These are phyloP conservation scores for Fusarium fujikuroi DNA, from an alignment of 2,329 filamentous ascomycete genomes.

Conservation along the genomic window DNA sequence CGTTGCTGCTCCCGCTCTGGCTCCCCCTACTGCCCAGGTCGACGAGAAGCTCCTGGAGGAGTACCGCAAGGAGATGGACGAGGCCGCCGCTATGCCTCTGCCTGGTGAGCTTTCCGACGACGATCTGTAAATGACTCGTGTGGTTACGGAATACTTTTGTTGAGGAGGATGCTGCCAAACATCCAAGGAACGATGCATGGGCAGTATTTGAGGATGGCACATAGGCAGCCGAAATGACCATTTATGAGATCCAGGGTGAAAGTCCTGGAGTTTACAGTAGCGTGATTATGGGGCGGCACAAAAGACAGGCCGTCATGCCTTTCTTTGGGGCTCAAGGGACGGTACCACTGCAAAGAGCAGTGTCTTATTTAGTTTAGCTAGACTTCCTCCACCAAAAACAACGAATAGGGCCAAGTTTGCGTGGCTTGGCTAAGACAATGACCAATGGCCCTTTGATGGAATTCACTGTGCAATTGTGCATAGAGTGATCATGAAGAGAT, in stretches of 20 bases:
- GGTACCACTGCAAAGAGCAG: slow-evolving; percentile 48
- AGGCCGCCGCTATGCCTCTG: slow-evolving; percentile 83
- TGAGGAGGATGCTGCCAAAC: slow-evolving; percentile 45
- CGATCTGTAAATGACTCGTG: slow-evolving; percentile 62
- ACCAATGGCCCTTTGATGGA: slow-evolving; percentile 17
- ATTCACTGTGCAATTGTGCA: background rate
- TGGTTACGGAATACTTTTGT: slow-evolving; percentile 44
- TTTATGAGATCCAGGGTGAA: slow-evolving; percentile 52
- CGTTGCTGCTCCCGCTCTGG: slow-evolving; percentile 92
- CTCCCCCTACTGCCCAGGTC: slow-evolving; percentile 90
- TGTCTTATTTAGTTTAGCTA: slow-evolving; percentile 50
- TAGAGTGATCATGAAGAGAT: background rate
- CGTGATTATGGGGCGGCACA: slow-evolving; percentile 50
- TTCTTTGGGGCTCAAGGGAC: slow-evolving; percentile 47
- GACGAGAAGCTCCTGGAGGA: slow-evolving; percentile 82
- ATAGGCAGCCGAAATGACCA: slow-evolving; percentile 51
- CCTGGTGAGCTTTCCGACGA: slow-evolving; percentile 93
- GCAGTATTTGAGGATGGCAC: slow-evolving; percentile 45
- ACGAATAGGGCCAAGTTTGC: slow-evolving; percentile 44
- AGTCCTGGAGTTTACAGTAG: slow-evolving; percentile 50
- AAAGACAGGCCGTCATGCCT: slow-evolving; percentile 46
- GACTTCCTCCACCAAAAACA: slow-evolving; percentile 50
- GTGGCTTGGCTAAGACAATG: slow-evolving; percentile 44
- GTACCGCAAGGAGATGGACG: slow-evolving; percentile 90
- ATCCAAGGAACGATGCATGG: slow-evolving; percentile 36